A percentile compares a stretch with the other conserved stretches of the same genome.
These are phyloP conservation scores for Termitomyces sp. DNA, from an alignment of 768 basidiomycete species.

Conservation along the genomic window DNA sequence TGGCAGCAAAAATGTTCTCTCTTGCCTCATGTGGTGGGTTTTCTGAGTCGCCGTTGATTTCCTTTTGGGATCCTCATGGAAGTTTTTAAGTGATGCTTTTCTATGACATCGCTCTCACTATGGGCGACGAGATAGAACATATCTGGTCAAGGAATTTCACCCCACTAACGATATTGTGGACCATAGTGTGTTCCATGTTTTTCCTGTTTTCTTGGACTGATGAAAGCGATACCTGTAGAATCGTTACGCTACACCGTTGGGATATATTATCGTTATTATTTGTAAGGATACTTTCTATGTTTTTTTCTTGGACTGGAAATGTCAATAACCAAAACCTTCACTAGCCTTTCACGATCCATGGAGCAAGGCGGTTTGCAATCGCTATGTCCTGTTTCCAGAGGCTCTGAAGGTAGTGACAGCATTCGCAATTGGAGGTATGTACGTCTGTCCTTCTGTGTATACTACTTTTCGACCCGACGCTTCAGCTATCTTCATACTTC, in stretches of 20 bases:
- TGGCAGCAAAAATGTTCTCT: constrained; percentile 36
- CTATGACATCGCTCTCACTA: neutral
- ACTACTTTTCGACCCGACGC: neutral
- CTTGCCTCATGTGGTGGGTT: constrained; percentile 35
- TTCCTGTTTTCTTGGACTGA: too few relatives aligned
- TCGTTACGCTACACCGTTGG: constrained; percentile 35
- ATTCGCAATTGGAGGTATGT: constrained; percentile 31
- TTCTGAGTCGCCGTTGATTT: neutral
- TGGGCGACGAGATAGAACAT: neutral
- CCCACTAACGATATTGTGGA: neutral
- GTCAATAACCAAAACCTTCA: neutral
- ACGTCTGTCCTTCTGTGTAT: neutral
- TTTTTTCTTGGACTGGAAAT: too few relatives aligned
- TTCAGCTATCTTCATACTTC: constrained; percentile 10
- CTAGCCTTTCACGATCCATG: constrained; percentile 22
- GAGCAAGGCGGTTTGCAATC: constrained; percentile 30
- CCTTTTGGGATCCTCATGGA: too few relatives aligned
- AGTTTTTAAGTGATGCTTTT: constrained; percentile 24
- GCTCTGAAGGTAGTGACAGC: constrained; percentile 32
- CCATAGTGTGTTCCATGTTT: neutral
- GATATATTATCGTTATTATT: constrained; percentile 33
- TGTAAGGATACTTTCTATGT: constrained; percentile 21
- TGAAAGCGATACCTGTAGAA: constrained; percentile 22
- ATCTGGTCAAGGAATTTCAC: neutral
- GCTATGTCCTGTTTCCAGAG: constrained; percentile 35